Percentiles rank a stretch among this genome's conserved stretches.
Evolutionary conservation across 495 filamentous ascomycete genomes (phyloP).

Genomic region (Talaromyces thailandensis): DNA sequence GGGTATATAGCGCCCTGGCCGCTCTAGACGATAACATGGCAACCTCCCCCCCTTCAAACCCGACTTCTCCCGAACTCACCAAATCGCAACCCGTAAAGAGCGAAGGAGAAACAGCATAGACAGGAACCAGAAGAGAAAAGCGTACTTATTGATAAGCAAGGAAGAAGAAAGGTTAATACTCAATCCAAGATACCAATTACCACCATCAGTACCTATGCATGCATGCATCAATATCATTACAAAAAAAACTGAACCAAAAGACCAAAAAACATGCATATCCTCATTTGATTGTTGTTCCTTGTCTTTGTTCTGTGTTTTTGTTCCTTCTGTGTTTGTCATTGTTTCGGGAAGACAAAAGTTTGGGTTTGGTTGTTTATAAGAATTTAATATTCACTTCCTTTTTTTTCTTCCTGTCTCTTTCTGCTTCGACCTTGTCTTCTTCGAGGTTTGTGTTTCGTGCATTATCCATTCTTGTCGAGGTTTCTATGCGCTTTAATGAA

Average conservation of each 20-base stretch:
- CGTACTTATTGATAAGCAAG: background rate
- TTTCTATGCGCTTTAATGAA: too few relatives aligned
- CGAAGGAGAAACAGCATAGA: conserved; percentile 7
- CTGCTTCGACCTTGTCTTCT: background rate
- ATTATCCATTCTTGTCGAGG: background rate
- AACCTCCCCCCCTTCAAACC: conserved; percentile 49
- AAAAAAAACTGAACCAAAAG: background rate
- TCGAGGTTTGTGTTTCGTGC: background rate
- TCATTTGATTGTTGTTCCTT: background rate
- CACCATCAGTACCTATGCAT: background rate
- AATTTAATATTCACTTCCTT: background rate
- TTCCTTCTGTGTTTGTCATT: background rate
- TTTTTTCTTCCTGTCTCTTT: background rate
- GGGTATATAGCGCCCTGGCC: conserved; percentile 44
- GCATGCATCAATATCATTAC: background rate
- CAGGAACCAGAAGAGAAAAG: background rate
- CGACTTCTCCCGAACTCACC: conserved; percentile 45
- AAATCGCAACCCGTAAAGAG: conserved; percentile 39
- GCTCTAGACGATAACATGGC: conserved; percentile 48
- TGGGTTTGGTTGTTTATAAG: conserved; percentile 5
- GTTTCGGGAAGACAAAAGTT: conserved; percentile 8
- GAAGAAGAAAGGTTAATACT: background rate
- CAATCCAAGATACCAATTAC: conserved; percentile 1
- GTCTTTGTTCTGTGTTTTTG: background rate
- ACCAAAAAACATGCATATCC: background rate